phyloP scores from a whole-genome alignment of 2,329 filamentous ascomycete genomes.

The Harringtonia lauricola region DNA sequence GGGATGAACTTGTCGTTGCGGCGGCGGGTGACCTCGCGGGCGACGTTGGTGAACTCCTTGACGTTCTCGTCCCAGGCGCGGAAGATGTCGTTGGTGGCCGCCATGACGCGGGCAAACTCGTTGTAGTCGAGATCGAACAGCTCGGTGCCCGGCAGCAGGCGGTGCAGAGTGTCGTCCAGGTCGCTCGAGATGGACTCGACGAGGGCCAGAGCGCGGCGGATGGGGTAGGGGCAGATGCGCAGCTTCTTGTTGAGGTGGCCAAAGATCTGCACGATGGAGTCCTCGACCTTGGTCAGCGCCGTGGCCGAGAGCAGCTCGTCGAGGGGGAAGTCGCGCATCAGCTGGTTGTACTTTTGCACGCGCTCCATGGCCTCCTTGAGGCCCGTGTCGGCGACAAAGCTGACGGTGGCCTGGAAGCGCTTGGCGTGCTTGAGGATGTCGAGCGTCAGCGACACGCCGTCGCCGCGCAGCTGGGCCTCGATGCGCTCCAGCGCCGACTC shows the following conservation, averaged over 20 bases:
- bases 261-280: constrained; percentile 84
- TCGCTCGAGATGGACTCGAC: constrained; percentile 95
- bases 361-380: constrained; percentile 92
- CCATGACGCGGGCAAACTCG: constrained; percentile 82
- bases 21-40: constrained; percentile 84
- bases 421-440: constrained; percentile 96
- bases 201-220: constrained; percentile 81
- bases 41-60: constrained; percentile 96
- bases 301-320: constrained; percentile 91
- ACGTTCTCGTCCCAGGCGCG: constrained; percentile 88
- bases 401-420: constrained; percentile 93
- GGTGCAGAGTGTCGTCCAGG: constrained; percentile 76
- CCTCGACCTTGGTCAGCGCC: constrained; percentile 76
- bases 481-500: constrained; percentile 88
- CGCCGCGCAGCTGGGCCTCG: constrained; percentile 75
- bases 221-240: constrained; percentile 90
- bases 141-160: constrained; percentile 72
- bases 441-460: constrained; percentile 82
- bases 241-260: constrained; percentile 95
- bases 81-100: constrained; percentile 75
- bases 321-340: constrained; percentile 96
- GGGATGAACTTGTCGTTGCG: constrained; percentile 97
- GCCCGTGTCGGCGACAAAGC: constrained; percentile 91
- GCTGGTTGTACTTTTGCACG: constrained; percentile 96
- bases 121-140: constrained; percentile 87